Conservation (phyloP, 2,329 filamentous ascomycete species). For the Pseudopyricularia javanii region DNA sequence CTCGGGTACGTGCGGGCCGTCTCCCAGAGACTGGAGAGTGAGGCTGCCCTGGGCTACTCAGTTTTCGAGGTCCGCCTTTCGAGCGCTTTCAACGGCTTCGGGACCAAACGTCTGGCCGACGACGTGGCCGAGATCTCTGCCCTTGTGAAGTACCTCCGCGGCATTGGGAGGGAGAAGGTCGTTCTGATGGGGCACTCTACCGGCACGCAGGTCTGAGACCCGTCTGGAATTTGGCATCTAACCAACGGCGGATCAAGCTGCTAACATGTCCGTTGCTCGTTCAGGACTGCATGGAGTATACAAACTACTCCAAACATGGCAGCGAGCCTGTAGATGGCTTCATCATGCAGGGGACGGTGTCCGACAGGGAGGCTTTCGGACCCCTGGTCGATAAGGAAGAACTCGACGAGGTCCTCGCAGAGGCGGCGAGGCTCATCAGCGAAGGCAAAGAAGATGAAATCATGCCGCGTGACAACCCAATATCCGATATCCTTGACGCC, state of each 20-base stretch:
- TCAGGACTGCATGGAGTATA: constrained; percentile 46
- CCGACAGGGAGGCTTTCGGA: constrained; percentile 56
- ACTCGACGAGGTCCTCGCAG: constrained; percentile 30
- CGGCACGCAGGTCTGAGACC: constrained; percentile 34
- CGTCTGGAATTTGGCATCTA: background rate
- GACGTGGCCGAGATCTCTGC: constrained; percentile 42
- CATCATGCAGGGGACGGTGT: constrained; percentile 70
- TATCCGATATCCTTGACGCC: constrained; percentile 25
- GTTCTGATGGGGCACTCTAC: constrained; percentile 48
- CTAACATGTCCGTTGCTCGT: background rate
- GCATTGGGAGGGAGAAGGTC: constrained; percentile 34
- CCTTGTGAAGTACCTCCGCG: constrained; percentile 40
- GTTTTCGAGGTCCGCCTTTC: constrained; percentile 44
- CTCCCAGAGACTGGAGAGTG: constrained; percentile 25
- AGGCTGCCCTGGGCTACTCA: constrained; percentile 31
- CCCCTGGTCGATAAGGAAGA: constrained; percentile 27
- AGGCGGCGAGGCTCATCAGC: constrained; percentile 41
- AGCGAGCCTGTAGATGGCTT: constrained; percentile 55
- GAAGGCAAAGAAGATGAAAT: constrained; percentile 40
- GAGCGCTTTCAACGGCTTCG: constrained; percentile 41
- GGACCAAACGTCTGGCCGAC: constrained; percentile 33
- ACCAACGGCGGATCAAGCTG: background rate
- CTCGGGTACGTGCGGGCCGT: constrained; percentile 42
- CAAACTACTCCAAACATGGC: constrained; percentile 25
- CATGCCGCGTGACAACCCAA: constrained; percentile 29